Conservation (phyloP, 169 alveolate genomes). For the Cyclospora cayetanensis region DNA sequence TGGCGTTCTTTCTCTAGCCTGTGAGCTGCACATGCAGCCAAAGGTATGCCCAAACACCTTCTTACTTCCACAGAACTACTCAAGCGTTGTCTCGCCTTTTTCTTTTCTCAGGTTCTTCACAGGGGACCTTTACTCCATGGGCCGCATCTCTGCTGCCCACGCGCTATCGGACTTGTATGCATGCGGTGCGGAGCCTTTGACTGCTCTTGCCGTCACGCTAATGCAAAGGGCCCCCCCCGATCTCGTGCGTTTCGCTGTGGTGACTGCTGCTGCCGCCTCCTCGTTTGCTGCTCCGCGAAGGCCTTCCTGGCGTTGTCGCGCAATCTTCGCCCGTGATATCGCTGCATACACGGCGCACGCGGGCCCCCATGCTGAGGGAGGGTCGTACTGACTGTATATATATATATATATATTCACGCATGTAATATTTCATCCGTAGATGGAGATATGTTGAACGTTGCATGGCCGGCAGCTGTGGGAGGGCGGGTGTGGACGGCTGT, state of each 20-base stretch:
- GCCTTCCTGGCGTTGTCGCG: too few species aligned
- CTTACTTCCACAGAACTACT: too few species aligned
- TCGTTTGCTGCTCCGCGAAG: neutral
- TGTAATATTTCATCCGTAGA: too few species aligned
- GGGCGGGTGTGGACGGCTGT: neutral
- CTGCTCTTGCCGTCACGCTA: constrained; percentile 21
- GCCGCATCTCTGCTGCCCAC: constrained; percentile 68
- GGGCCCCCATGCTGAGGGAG: too few species aligned
- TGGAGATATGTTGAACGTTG: too few species aligned
- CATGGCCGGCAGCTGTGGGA: neutral
- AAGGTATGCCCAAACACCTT: too few species aligned
- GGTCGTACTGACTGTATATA: too few species aligned
- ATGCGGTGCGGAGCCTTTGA: constrained; percentile 63
- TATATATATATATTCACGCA: too few species aligned
- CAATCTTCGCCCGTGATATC: too few species aligned
- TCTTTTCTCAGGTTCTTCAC: constrained; percentile 20
- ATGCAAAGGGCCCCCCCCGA: constrained; percentile 13
- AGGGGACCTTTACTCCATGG: constrained; percentile 40
- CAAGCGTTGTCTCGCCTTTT: neutral
- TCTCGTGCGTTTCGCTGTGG: neutral
- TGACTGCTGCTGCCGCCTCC: neutral
- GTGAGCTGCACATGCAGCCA: too few species aligned
- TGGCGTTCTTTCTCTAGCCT: neutral
- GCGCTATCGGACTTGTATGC: constrained; percentile 66
- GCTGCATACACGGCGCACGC: too few species aligned